Conservation (phyloP, 2,329 filamentous ascomycete genomes). For the Chrysoporthe puriensis region DNA sequence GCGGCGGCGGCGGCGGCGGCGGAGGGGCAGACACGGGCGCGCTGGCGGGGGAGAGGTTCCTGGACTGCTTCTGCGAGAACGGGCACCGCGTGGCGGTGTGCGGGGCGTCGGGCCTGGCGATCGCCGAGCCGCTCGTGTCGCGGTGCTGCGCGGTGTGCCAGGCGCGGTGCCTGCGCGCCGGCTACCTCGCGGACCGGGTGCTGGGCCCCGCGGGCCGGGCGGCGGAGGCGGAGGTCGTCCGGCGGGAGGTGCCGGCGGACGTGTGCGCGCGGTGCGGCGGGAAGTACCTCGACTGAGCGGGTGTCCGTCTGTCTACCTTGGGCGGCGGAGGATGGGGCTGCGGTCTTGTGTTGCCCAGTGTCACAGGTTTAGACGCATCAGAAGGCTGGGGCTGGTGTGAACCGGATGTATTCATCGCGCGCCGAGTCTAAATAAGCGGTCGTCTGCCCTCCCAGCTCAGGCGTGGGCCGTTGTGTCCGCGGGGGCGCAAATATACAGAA, state of each 20-base stretch:
- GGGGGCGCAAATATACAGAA: not conserved
- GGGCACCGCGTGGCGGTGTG: slow-evolving; percentile 48
- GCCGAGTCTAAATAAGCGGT: not conserved
- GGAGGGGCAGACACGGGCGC: too few relatives aligned
- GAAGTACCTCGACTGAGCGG: slow-evolving; percentile 39
- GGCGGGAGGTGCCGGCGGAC: slow-evolving; percentile 32
- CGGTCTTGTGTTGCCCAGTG: not conserved
- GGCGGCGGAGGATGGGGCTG: not conserved
- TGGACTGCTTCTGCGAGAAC: slow-evolving; percentile 37
- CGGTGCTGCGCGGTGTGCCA: slow-evolving; percentile 60
- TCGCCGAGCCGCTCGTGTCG: slow-evolving; percentile 57
- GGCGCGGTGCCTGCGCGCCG: slow-evolving; percentile 51
- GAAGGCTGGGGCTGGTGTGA: not conserved
- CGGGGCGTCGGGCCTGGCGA: slow-evolving; percentile 56
- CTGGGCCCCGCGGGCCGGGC: slow-evolving; percentile 25
- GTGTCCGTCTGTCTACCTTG: not conserved
- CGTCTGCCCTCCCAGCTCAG: not conserved
- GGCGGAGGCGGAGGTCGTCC: slow-evolving; percentile 30
- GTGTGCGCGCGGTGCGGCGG: slow-evolving; percentile 41
- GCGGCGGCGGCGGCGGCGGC: too few relatives aligned
- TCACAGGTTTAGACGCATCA: not conserved
- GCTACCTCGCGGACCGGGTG: slow-evolving; percentile 43
- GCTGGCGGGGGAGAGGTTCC: not conserved
- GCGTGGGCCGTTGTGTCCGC: not conserved
- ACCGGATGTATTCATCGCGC: not conserved